Conservation (phyloP, 768 basidiomycete species). For the Xerocomellus intermedius region DNA sequence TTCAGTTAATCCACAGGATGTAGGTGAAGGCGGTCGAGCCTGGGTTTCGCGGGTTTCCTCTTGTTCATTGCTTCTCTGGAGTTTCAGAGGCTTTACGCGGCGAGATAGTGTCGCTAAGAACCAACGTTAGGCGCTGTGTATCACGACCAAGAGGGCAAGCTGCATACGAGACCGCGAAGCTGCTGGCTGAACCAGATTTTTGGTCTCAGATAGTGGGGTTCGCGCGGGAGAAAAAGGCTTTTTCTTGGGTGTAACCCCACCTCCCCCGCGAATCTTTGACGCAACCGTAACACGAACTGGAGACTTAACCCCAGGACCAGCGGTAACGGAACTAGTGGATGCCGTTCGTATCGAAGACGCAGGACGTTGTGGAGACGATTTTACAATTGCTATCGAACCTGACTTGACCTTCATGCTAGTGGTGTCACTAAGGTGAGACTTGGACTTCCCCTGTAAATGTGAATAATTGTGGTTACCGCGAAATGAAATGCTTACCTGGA, state of each 20-base stretch:
- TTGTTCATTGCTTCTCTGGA: constrained; percentile 8
- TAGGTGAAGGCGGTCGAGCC: background rate
- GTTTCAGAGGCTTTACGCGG: constrained; percentile 12
- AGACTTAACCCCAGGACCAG: constrained; percentile 15
- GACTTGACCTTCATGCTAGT: constrained; percentile 10
- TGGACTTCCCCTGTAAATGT: constrained; percentile 17
- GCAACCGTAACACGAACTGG: constrained; percentile 16
- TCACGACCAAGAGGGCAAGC: background rate
- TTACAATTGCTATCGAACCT: constrained; percentile 4
- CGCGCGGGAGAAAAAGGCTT: constrained; percentile 21
- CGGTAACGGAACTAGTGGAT: background rate
- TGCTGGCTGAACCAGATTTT: constrained; percentile 13
- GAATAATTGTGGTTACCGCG: background rate
- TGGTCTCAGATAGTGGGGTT: constrained; percentile 25
- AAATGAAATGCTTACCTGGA: constrained; percentile 47
- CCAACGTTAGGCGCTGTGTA: background rate
- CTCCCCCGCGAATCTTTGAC: constrained; percentile 21
- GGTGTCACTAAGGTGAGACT: constrained; percentile 4
- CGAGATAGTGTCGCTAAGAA: constrained; percentile 12
- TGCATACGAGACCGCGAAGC: constrained; percentile 23
- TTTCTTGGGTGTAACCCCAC: constrained; percentile 25
- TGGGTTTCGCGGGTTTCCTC: constrained; percentile 2
- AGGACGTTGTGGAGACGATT: constrained; percentile 10
- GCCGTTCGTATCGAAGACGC: constrained; percentile 6
- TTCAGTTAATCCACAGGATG: constrained; percentile 2